A percentile compares a stretch with the other conserved stretches of the same genome.
phyloP scores from a whole-genome alignment of 2,329 filamentous ascomycete genomes.

The Exophiala aquamarina region DNA sequence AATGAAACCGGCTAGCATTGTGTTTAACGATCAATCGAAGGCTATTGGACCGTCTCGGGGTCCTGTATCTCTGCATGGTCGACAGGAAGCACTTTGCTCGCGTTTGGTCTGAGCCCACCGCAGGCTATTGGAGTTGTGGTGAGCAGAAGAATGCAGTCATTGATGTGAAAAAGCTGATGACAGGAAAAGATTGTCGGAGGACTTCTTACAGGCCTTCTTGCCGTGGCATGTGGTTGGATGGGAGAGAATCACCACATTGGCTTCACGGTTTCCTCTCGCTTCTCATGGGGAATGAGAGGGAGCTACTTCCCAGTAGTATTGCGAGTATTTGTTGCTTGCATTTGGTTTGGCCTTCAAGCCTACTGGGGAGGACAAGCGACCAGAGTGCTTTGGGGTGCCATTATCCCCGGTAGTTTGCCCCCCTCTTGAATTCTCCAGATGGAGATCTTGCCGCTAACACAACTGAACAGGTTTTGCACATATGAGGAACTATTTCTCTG shows the following conservation, averaged over 20 bases:
- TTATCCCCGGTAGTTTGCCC: conserved; percentile 18
- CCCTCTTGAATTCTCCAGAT: background rate
- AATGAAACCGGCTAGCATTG: background rate
- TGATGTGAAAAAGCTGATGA: too few relatives aligned
- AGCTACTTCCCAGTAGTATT: conserved; percentile 28
- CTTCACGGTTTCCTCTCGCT: conserved; percentile 30
- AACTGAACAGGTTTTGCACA: conserved; percentile 22
- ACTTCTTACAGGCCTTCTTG: conserved; percentile 27
- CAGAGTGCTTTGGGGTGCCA: conserved; percentile 22
- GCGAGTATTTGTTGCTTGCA: conserved; percentile 24
- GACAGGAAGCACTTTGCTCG: conserved; percentile 30
- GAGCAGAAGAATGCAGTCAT: conserved; percentile 5
- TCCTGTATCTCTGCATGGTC: conserved; percentile 33
- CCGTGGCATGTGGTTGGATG: conserved; percentile 31
- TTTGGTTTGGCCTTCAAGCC: conserved; percentile 26
- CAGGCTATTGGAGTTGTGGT: conserved; percentile 31
- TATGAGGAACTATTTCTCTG: conserved; percentile 29
- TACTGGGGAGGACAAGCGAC: conserved; percentile 30
- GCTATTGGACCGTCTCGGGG: conserved; percentile 34
- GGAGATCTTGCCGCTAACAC: background rate
- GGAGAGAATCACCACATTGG: conserved; percentile 31
- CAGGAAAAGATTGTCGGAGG: conserved; percentile 19
- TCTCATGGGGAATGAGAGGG: conserved; percentile 31
- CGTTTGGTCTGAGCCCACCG: conserved; percentile 28
- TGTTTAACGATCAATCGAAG: conserved; percentile 14